Percentiles rank a stretch among this genome's conserved stretches.
Conservation (phyloP, 257 asterid species). For the Cruciata laevipes region DNA sequence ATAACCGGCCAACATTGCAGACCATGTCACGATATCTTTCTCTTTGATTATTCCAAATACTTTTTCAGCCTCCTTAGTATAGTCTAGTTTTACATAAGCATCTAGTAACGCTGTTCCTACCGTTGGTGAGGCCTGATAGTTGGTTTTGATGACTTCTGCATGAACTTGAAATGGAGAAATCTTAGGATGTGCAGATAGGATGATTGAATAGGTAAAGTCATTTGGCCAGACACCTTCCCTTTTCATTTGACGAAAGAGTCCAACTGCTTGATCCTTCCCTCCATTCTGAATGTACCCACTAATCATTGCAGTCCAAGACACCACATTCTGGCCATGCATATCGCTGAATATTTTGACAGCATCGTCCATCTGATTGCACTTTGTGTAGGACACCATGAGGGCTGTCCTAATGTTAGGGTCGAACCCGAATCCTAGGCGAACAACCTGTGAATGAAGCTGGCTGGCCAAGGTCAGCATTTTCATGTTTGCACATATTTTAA, state of each 20-base stretch:
- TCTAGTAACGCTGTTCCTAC: conserved; percentile 86
- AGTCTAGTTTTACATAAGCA: conserved; percentile 59
- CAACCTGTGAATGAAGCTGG: conserved; percentile 62
- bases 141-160: conserved; percentile 63
- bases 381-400: conserved; percentile 71
- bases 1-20: conserved; percentile 86
- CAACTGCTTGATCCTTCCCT: conserved; percentile 39
- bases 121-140: conserved; percentile 46
- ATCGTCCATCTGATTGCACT: conserved; percentile 58
- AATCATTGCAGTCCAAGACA: conserved; percentile 87
- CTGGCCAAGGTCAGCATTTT: conserved; percentile 50
- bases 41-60: conserved; percentile 53
- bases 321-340: conserved; percentile 48
- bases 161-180: conserved; percentile 59
- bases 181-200: conserved; percentile 53
- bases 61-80: conserved; percentile 47
- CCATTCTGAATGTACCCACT: conserved; percentile 70
- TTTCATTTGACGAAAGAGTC: conserved; percentile 64
- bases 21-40: conserved; percentile 90
- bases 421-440: conserved; percentile 43
- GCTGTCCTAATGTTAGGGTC: conserved; percentile 53
- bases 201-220: conserved; percentile 72
- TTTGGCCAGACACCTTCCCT: conserved; percentile 56
- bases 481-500: conserved; percentile 63
- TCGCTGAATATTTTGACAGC: conserved; percentile 54